These are phyloP conservation scores for Cutaneotrichosporon cutaneum DNA, from an alignment of 1,284 basidiomycete genomes.

Conservation along the genomic window DNA sequence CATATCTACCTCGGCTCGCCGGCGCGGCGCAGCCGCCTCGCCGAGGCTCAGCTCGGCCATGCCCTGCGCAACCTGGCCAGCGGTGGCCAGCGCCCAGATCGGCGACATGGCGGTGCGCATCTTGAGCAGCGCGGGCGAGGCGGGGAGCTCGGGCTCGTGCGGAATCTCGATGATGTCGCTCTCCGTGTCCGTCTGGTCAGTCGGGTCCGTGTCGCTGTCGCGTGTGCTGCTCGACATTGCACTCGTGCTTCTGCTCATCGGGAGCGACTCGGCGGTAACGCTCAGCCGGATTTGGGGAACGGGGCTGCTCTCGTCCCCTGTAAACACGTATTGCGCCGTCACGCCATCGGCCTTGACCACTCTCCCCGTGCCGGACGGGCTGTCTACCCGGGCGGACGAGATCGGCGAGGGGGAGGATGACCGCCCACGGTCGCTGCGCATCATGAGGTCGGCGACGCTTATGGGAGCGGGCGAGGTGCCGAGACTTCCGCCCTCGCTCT, in stretches of 20 bases:
- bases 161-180: conserved; percentile 23
- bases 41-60: conserved; percentile 41
- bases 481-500: not conserved
- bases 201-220: conserved; percentile 21
- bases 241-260: not conserved
- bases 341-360: conserved; percentile 30
- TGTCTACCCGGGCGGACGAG: not conserved
- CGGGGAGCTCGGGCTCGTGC: conserved; percentile 26
- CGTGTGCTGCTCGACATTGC: conserved; percentile 18
- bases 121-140: conserved; percentile 38
- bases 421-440: conserved; percentile 13
- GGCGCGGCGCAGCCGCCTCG: conserved; percentile 24
- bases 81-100: conserved; percentile 48
- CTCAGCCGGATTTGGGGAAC: conserved; percentile 50
- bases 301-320: conserved; percentile 43
- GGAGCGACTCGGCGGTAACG: not conserved
- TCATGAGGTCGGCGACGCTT: conserved; percentile 36
- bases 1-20: conserved; percentile 5
- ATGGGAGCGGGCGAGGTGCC: conserved; percentile 27
- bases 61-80: conserved; percentile 22
- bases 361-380: not conserved
- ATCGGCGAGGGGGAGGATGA: not conserved
- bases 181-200: conserved; percentile 24
- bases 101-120: conserved; percentile 42
- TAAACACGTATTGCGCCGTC: conserved; percentile 51